phyloP scores from a whole-genome alignment of 768 basidiomycete species.

The Austroboletus eburneus region DNA sequence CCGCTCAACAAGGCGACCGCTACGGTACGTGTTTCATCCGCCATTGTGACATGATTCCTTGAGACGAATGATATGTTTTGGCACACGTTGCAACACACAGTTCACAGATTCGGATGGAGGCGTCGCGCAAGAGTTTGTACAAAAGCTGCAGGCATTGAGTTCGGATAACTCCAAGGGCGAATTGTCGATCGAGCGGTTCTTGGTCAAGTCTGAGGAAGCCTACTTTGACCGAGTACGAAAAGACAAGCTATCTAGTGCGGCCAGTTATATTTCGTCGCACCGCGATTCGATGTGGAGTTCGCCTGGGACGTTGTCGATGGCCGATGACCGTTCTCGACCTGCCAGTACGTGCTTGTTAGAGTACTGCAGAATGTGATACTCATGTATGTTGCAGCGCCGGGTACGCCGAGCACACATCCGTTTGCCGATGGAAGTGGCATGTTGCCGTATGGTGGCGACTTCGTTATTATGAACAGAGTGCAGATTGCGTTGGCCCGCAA shows the following conservation, averaged over 20 bases:
- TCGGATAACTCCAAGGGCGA: slow-evolving; percentile 89
- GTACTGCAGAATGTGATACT: too few relatives aligned
- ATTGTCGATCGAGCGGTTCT: slow-evolving; percentile 86
- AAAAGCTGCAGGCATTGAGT: slow-evolving; percentile 72
- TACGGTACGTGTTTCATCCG: slow-evolving; percentile 56
- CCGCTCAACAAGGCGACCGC: slow-evolving; percentile 93
- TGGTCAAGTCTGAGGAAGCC: slow-evolving; percentile 87
- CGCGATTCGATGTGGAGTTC: slow-evolving; percentile 83
- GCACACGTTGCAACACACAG: too few relatives aligned
- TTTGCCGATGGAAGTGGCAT: slow-evolving; percentile 46
- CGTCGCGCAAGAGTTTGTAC: slow-evolving; percentile 84
- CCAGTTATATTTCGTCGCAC: slow-evolving; percentile 71
- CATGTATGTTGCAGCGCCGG: slow-evolving; percentile 25
- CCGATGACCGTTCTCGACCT: slow-evolving; percentile 63
- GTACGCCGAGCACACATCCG: slow-evolving; percentile 48
- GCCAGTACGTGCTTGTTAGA: slow-evolving; percentile 61
- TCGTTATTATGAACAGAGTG: slow-evolving; percentile 74
- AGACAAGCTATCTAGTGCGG: slow-evolving; percentile 81
- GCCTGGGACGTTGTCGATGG: slow-evolving; percentile 40
- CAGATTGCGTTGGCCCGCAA: slow-evolving; percentile 83
- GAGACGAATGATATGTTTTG: too few relatives aligned
- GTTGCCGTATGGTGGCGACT: slow-evolving; percentile 51
- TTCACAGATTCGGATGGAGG: slow-evolving; percentile 94
- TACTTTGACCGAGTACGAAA: slow-evolving; percentile 90
- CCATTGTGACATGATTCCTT: too few relatives aligned